A percentile compares a stretch with the other conserved stretches of the same genome.
Evolutionary conservation across 73 alveolate genomes (phyloP).

Genomic region (Tetrahymena malaccensis): DNA sequence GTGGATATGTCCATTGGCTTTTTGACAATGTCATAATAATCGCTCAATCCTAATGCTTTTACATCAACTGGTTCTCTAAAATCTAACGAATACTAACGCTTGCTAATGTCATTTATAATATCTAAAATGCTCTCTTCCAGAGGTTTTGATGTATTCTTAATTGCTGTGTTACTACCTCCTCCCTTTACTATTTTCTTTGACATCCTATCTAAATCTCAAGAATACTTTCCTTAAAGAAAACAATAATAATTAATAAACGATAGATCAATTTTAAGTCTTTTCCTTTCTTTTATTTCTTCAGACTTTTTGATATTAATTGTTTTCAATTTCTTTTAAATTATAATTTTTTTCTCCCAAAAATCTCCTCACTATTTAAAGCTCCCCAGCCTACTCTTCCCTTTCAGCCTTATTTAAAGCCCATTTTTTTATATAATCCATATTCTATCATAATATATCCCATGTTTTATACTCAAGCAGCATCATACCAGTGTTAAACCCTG

Average conservation of each 20-base stretch:
- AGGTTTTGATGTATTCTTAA: not conserved
- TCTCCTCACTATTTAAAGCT: not conserved
- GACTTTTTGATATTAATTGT: not conserved
- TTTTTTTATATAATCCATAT: not conserved
- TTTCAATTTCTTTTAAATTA: not conserved
- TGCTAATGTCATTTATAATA: not conserved
- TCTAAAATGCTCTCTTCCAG: not conserved
- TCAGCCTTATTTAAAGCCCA: not conserved
- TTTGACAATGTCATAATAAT: constrained; percentile 45
- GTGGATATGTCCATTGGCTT: constrained; percentile 67
- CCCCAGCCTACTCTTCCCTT: not conserved
- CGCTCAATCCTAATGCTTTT: constrained; percentile 42
- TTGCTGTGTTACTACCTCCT: not conserved
- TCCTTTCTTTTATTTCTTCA: not conserved
- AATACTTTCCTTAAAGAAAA: not conserved
- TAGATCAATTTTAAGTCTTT: not conserved
- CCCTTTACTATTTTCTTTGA: not conserved
- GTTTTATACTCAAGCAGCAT: not conserved
- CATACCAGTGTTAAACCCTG: not conserved
- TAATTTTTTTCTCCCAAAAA: not conserved
- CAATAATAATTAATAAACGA: not conserved
- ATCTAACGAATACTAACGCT: constrained; percentile 16
- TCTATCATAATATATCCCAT: not conserved
- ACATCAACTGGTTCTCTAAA: constrained; percentile 46
- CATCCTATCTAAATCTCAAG: not conserved